A percentile compares a stretch with the other conserved stretches of the same genome.
phyloP scores from a whole-genome alignment of 208 protist genomes.

The Tritrichomonas foetus region DNA sequence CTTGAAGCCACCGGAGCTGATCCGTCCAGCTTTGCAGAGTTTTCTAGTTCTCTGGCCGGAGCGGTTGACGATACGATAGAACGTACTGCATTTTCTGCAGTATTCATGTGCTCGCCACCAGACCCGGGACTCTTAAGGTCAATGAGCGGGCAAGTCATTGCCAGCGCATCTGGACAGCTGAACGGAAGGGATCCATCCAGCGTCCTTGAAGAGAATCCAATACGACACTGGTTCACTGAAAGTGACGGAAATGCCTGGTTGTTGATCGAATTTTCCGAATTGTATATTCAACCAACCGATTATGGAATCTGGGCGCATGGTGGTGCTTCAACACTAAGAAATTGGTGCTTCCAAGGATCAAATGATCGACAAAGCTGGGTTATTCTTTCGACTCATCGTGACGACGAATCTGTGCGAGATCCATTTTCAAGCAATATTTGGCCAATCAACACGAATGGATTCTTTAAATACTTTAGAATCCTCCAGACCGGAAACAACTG shows the following conservation, averaged over 20 bases:
- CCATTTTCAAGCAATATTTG: conserved; percentile 44
- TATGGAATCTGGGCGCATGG: conserved; percentile 53
- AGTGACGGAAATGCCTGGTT: conserved; percentile 52
- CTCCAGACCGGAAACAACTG: conserved; percentile 56
- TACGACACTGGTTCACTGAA: not conserved
- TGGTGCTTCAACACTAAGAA: conserved; percentile 50
- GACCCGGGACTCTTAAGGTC: not conserved
- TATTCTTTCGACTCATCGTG: conserved; percentile 48
- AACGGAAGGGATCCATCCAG: not conserved
- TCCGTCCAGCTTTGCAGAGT: not conserved
- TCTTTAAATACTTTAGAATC: conserved; percentile 54
- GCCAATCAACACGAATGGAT: conserved; percentile 42
- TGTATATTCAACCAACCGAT: conserved; percentile 48
- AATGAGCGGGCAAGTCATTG: not conserved
- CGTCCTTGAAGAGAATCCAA: not conserved
- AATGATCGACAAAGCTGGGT: conserved; percentile 49
- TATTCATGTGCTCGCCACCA: not conserved
- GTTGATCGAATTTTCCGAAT: conserved; percentile 49
- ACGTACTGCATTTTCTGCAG: not conserved
- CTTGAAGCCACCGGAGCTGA: not conserved
- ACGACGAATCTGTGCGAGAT: conserved; percentile 50
- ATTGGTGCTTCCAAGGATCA: conserved; percentile 52
- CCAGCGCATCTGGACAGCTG: not conserved
- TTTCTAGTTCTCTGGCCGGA: no score
- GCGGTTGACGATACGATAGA: not conserved